A percentile compares a stretch with the other conserved stretches of the same genome.
phyloP scores from a whole-genome alignment of 108 stramenopile species.

The Schizochytrium sp. region DNA sequence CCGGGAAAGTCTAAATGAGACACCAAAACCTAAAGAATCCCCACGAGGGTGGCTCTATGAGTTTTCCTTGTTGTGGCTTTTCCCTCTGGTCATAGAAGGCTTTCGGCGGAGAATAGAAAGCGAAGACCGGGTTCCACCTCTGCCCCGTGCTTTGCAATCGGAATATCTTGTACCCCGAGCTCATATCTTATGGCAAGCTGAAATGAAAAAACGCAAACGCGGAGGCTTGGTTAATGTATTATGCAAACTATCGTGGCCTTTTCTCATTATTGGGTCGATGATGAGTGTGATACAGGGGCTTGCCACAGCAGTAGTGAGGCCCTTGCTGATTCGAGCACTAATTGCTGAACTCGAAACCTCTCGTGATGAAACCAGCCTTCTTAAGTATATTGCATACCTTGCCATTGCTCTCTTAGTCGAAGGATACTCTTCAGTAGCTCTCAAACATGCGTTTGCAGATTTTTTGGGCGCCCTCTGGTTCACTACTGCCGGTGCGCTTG shows the following conservation, averaged over 20 bases:
- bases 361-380: background rate
- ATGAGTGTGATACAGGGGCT: slow-evolving; percentile 49
- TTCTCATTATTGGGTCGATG: background rate
- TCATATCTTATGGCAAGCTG: background rate
- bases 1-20: no score
- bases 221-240: background rate
- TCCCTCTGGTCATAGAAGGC: slow-evolving; percentile 21
- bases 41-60: background rate
- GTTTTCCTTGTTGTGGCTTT: slow-evolving; percentile 50
- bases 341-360: slow-evolving; percentile 17
- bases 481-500: slow-evolving; percentile 31
- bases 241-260: slow-evolving; percentile 28
- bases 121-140: background rate
- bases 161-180: slow-evolving; percentile 26
- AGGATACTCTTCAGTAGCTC: slow-evolving; percentile 36
- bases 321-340: slow-evolving; percentile 42
- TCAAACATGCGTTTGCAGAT: slow-evolving; percentile 39
- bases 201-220: slow-evolving; percentile 52
- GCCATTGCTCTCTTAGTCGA: slow-evolving; percentile 1
- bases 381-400: slow-evolving; percentile 2
- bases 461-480: slow-evolving; percentile 39
- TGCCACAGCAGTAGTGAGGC: slow-evolving; percentile 4
- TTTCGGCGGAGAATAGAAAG: background rate
- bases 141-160: background rate
- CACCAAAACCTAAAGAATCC: no score